Evolutionary conservation across 495 filamentous ascomycete genomes (phyloP), one percentile per base, ranked within the genome.

Genomic region (Penicillium egyptiacum): DNA sequence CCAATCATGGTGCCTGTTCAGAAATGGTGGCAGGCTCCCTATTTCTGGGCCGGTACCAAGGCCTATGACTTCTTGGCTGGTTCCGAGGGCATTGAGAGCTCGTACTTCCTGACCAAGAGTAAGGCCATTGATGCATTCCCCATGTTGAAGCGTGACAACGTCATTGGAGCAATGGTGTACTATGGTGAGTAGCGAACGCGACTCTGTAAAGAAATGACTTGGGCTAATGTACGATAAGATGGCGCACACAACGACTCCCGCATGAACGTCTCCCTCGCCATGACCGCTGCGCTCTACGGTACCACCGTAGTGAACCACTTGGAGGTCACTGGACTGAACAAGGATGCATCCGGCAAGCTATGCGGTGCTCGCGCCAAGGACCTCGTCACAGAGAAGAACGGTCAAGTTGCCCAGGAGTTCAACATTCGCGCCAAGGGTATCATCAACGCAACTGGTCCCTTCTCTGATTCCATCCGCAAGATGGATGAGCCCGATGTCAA

Each of bases 231-330:
- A 1, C n/a, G 20, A 4, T 10, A 19, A 79, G 93, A 98, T 76
- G 94, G 94, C 61, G 92, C 92, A 2, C 94, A 98, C 77, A 98
- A 98, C 67, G 94, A 98, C 72, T 97, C 94, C 23, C 84, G 94
- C 49, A 98, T 98, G 94, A 98, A 98, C 63, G 91, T 97, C 40
- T 95, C 92, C 8, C 77, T 98, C 45, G 93, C 89, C 10, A 93
- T 96, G 88, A 98, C 94, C 19, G 93, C 92, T 12, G 94, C 94
- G 1, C 79, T 97, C 31, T 97, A 96, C 65, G 94, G 94, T 43
- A 84, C 86, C 43, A 98, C 93, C 4, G 86, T 98, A 19, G 87
- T 95, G 47, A 98, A 96, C 70, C 91, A 98, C 72, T 74, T 93
- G 65, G 91, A 98, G 74, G 92, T 98, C 51, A 96, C 85, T 2